Evolutionary conservation across 257 asterid genomes (phyloP), one percentile per base, ranked within the genome.

Genomic region (Thymus mandschuricus): DNA sequence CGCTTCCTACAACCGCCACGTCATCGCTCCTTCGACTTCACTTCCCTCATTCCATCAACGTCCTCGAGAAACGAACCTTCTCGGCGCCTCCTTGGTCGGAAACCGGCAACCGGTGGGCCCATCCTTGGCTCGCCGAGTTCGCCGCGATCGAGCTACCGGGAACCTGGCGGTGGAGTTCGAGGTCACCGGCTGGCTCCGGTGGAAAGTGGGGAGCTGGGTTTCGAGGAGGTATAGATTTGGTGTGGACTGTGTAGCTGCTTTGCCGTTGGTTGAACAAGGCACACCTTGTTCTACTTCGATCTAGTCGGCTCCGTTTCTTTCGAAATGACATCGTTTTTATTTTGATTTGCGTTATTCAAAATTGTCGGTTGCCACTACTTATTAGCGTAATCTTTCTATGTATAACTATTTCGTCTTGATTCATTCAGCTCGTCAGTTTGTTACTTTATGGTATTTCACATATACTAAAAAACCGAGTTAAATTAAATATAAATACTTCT

Each of bases 121-220:
- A 1, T 76, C 85, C n/a, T 78, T 85, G 12, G 76, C 80, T 31
- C 78, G 78, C 57, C 75, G 87, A 40, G 85, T 86, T 40, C 80
- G 65, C 15, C 74, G 73, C 4, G 93, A 85, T 54, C 75, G 69
- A 34, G 73, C 8, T 10, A 74, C 51, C 2, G 92, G 91, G 43
- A 82, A 71, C 71, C 13, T 87, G 70, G 67, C 60, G 0, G 8
- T 89, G 43, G 74, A 46, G 29, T 72, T 87, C 51, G 82, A 81
- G 72, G 86, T 65, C 1, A 52, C 71, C 3, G 96, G 96, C 8
- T 66, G 75, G 45, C 81, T 88, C 2, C 72, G 91, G 49, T 88
- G 96, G 97, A 87, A 82, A 78, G 82, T 88, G 12, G 92, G 94
- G 44, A 80, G 70, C 64, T 91, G 90, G 92, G 87, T 85, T 69